A percentile compares a stretch with the other conserved stretches of the same genome.
These are phyloP conservation scores for Erodium moschatum DNA, from an alignment of 441 rosid genomes.

Conservation along the genomic window DNA sequence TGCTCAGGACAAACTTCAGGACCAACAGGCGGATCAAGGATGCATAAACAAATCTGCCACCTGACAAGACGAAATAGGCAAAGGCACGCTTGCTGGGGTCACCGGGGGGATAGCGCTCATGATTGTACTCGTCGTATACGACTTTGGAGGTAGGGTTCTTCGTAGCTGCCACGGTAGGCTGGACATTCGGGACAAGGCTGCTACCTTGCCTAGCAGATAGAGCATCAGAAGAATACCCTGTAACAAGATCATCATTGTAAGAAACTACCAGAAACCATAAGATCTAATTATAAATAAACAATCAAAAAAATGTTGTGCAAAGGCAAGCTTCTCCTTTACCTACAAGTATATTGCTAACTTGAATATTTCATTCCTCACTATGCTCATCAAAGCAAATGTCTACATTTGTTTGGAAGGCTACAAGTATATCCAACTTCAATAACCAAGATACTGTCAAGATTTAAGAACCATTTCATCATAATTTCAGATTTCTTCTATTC, in stretches of 20 bases:
- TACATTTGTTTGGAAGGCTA: background rate
- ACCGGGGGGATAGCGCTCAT: conserved; percentile 86
- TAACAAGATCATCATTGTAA: background rate
- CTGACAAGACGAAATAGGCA: conserved; percentile 79
- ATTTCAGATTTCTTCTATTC: too few species aligned
- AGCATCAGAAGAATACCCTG: conserved; percentile 46
- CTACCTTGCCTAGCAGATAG: conserved; percentile 44
- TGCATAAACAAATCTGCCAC: conserved; percentile 91
- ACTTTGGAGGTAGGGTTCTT: conserved; percentile 76
- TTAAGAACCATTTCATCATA: too few species aligned
- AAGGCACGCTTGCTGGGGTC: conserved; percentile 97
- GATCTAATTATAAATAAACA: too few species aligned
- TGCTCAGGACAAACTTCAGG: conserved; percentile 80
- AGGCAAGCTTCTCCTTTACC: background rate
- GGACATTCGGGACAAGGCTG: conserved; percentile 46
- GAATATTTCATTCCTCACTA: too few species aligned
- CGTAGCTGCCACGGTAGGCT: conserved; percentile 62
- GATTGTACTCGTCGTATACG: conserved; percentile 70
- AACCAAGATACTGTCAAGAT: too few species aligned
- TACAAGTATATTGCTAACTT: background rate
- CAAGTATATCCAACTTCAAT: too few species aligned
- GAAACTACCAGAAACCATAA: background rate
- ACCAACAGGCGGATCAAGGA: conserved; percentile 72
- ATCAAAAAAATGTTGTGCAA: too few species aligned
- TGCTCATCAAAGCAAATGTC: background rate